Evolutionary conservation across 352 stramenopile genomes (phyloP), one percentile per base, ranked within the genome.

Genomic region (Pythium pyrilobum): DNA sequence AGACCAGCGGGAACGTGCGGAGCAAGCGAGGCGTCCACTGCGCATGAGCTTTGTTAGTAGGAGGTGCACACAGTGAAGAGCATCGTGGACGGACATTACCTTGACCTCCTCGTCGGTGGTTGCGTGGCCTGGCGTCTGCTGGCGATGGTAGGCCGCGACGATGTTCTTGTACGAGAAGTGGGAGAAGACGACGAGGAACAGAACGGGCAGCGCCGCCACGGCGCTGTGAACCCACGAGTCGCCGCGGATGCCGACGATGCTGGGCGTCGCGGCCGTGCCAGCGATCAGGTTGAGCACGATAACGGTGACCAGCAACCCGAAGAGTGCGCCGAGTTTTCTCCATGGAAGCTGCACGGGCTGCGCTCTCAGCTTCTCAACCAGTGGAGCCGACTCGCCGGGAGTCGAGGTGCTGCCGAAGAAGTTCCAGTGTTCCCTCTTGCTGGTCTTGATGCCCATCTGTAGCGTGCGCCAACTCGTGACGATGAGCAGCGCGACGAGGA

Each of bases 221-320:
- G 92, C 43, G 56, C 84, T 87, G 54, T 92, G 97, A 4, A 73
- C 38, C 20, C 56, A 66, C 8, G 85, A 94, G 24, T 77, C 81
- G 53, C 88, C 95, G 29, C 71, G 53, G 44, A 98, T 89, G 18
- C 92, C 91, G 24, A 98, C 29, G 11, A 93, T 90, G 56, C 77
- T 95, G 20, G 81, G 65, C 42, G 97, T 96, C 16, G 72, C 74
- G 20, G 78, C 71, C 36, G 87, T 89, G 34, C 92, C 94, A 48
- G 96, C 91, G 24, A 97, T 79, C 12, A 98, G 47, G 60, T 97
- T 98, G 41, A 98, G 84, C 1, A 75, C 42, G 2, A 98, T 64
- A n/a, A 98, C 77, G 39, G 95, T 68, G 18, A 85, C 52, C 54
- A 98, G 97, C 37, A 98, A 68, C 2, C 68, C 71, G 15, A 85